phyloP scores from a whole-genome alignment of 805 yeast species.

The Wilhelminamyces savonicus region DNA sequence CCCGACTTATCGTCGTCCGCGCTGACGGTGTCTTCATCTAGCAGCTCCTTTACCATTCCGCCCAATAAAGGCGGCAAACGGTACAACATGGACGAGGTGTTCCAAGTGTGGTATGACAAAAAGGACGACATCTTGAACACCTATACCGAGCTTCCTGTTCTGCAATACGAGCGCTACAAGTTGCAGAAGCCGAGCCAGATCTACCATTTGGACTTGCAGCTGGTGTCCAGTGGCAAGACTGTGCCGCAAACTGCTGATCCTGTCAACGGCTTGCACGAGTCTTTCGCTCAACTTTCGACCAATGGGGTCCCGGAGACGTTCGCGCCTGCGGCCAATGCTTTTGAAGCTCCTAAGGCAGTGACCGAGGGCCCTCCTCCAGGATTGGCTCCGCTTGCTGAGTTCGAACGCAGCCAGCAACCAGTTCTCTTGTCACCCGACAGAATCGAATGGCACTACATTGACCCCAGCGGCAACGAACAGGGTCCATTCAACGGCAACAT shows the following conservation, averaged over 20 bases:
- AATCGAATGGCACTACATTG: constrained; percentile 68
- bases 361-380: background rate
- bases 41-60: no score
- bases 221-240: background rate
- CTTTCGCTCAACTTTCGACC: no score
- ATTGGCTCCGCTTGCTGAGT: background rate
- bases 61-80: constrained; percentile 35
- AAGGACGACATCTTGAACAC: constrained; percentile 16
- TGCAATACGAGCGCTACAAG: constrained; percentile 25
- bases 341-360: background rate
- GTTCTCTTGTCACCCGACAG: constrained; percentile 28
- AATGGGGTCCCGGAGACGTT: no score
- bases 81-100: constrained; percentile 48
- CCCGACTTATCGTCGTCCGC: no score
- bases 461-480: constrained; percentile 62
- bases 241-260: no score
- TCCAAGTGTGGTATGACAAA: constrained; percentile 43
- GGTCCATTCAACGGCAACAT: constrained; percentile 72
- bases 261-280: no score
- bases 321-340: no score
- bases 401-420: no score
- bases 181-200: constrained; percentile 24
- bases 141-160: constrained; percentile 5
- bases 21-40: no score
- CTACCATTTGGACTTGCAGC: constrained; percentile 30